Evolutionary conservation across 1,284 basidiomycete species (phyloP).

Genomic region (Xerocomus subilludens): DNA sequence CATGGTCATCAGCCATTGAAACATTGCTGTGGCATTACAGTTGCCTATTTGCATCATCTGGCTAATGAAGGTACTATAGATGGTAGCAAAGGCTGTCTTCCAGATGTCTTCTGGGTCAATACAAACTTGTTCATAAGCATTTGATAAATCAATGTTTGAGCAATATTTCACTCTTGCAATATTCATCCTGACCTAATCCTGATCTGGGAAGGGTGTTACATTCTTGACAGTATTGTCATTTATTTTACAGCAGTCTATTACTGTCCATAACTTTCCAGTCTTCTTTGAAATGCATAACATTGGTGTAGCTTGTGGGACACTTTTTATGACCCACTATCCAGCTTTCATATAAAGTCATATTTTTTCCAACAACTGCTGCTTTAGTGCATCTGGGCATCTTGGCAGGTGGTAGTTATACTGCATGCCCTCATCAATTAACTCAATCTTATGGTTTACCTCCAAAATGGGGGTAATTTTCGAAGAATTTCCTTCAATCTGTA

Average conservation of each 20-base stretch:
- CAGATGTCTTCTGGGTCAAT: slow-evolving; percentile 37
- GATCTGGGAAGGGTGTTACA: slow-evolving; percentile 50
- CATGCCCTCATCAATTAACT: too few relatives aligned
- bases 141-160: slow-evolving; percentile 47
- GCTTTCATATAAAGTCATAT: background rate
- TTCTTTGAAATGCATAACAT: slow-evolving; percentile 22
- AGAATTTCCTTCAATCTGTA: background rate
- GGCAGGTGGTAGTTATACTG: too few relatives aligned
- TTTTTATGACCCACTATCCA: background rate
- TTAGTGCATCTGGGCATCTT: too few relatives aligned
- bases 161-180: slow-evolving; percentile 42
- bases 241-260: slow-evolving; percentile 9
- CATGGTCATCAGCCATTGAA: slow-evolving; percentile 52
- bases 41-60: slow-evolving; percentile 53
- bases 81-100: background rate
- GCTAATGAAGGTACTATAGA: slow-evolving; percentile 44
- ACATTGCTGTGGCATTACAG: slow-evolving; percentile 52
- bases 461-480: too few relatives aligned
- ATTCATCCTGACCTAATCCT: slow-evolving; percentile 45
- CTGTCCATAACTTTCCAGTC: slow-evolving; percentile 11
- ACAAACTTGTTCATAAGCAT: slow-evolving; percentile 54
- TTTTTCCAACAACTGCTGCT: too few relatives aligned
- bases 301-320: background rate
- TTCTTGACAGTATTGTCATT: slow-evolving; percentile 47
- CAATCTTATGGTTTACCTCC: too few relatives aligned